Evolutionary conservation across 352 stramenopile species (phyloP).

Genomic region (Blastocystis sp.): DNA sequence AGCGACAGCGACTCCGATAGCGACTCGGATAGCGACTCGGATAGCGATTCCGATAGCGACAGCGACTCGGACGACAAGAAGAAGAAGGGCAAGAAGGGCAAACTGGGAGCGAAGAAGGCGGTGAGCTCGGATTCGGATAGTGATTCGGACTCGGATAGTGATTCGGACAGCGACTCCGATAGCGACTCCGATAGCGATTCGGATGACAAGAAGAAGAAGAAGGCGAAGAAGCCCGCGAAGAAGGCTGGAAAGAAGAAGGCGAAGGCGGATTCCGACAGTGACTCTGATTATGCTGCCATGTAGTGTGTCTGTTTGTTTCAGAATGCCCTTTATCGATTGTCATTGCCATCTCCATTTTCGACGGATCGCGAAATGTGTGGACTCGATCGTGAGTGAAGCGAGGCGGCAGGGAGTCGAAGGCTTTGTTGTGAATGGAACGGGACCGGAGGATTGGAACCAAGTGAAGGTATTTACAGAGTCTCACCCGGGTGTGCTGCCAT

Average conservation of each 20-base stretch:
- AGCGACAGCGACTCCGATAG: not conserved
- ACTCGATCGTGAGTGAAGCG: not conserved
- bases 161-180: constrained; percentile 11
- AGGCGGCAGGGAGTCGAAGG: not conserved
- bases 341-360: constrained; percentile 30
- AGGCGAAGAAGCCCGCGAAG: constrained; percentile 48
- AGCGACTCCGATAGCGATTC: constrained; percentile 30
- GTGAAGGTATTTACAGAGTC: not conserved
- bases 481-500: not conserved
- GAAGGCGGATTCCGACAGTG: constrained; percentile 25
- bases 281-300: constrained; percentile 51
- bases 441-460: not conserved
- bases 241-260: constrained; percentile 51
- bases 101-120: not conserved
- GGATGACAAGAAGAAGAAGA: constrained; percentile 47
- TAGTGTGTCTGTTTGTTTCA: not conserved
- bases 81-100: constrained; percentile 47
- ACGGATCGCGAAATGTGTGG: not conserved
- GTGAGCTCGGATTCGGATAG: not conserved
- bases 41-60: constrained; percentile 39
- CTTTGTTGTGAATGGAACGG: constrained; percentile 26
- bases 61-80: not conserved
- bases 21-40: not conserved
- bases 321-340: constrained; percentile 26
- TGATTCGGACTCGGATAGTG: not conserved